Conservation (phyloP, 2,329 filamentous ascomycete species). For the Fusarium nanum region DNA sequence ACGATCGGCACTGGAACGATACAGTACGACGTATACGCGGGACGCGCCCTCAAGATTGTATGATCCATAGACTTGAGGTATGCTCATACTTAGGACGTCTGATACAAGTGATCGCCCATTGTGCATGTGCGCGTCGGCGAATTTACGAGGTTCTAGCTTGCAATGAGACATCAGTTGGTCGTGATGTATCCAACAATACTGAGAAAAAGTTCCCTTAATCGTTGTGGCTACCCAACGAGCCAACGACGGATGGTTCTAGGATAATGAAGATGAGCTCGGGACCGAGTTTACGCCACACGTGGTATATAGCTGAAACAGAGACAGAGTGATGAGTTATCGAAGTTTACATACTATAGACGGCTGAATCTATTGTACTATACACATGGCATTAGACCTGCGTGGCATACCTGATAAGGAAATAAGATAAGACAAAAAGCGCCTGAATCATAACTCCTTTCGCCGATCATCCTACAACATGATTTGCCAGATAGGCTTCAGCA, state of each 20-base stretch:
- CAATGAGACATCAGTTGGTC: neutral
- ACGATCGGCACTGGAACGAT: neutral
- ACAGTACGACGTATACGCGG: neutral
- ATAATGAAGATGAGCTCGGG: neutral
- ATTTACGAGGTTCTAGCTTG: neutral
- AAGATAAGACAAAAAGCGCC: constrained; percentile 26
- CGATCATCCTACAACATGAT: constrained; percentile 22
- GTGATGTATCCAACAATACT: neutral
- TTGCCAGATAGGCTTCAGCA: constrained; percentile 17
- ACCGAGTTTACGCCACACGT: neutral
- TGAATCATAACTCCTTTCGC: constrained; percentile 17
- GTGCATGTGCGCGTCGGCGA: neutral
- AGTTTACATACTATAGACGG: constrained; percentile 22
- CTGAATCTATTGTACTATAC: constrained; percentile 17
- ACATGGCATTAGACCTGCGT: constrained; percentile 3
- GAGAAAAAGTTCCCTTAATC: neutral
- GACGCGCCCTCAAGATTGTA: neutral
- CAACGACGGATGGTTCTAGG: neutral
- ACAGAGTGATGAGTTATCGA: constrained; percentile 1
- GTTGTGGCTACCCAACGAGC: neutral
- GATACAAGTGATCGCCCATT: neutral
- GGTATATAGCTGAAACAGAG: constrained; percentile 8
- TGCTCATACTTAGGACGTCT: neutral
- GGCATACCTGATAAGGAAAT: constrained; percentile 11
- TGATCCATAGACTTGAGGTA: neutral